Evolutionary conservation across 2,329 filamentous ascomycete species (phyloP), one percentile per base, ranked within the genome.

Genomic region (Cladosporium sp.): DNA sequence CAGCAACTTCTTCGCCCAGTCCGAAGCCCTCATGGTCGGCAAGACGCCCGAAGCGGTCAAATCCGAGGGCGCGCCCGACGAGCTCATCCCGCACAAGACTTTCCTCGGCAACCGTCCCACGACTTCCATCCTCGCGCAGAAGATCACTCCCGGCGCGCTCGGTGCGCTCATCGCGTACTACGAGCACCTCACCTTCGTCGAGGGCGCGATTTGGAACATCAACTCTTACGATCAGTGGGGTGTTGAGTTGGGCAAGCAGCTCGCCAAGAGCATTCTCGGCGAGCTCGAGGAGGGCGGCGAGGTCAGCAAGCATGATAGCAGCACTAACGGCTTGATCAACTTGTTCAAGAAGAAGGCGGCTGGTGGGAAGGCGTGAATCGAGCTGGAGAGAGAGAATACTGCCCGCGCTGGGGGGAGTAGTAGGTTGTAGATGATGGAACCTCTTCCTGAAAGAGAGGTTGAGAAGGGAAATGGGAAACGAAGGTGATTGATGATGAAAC

Each of bases 221-320:
- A 99, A 99, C 83, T 90, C 86, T 66, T 99, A 97, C 68, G 93
- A 99, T 76, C 93, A 99, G 79, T 99, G 93, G 93, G 93, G 93
- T 74, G 93, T 99, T 39, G 93, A 99, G 80, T 78, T 99, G 56
- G 93, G 93, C 71, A 99, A 99, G 85, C 84, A 86, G 36, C 77
- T 99, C 59, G 93, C 93, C 55, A 97, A 80, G 73, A 78, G 78
- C 67, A 80, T 72, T 52, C 67, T 74, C 57, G 70, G 73, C 65
- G 93, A 99, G 79, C 80, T 99, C 53, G 90, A 96, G 59, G 80
- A 85, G 67, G 71, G 80, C n/a, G 88, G 82, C 54, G 83, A 81
- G 61, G 84, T 84, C 49, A 75, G 76, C 53, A 81, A 80, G 52
- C 93, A 99, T 73, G 93, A 99, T 70, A 76, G 83, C 56, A 93